A percentile compares a stretch with the other conserved stretches of the same genome.
Conservation (phyloP, 2,329 filamentous ascomycete genomes). For the Diaporthe helianthi region DNA sequence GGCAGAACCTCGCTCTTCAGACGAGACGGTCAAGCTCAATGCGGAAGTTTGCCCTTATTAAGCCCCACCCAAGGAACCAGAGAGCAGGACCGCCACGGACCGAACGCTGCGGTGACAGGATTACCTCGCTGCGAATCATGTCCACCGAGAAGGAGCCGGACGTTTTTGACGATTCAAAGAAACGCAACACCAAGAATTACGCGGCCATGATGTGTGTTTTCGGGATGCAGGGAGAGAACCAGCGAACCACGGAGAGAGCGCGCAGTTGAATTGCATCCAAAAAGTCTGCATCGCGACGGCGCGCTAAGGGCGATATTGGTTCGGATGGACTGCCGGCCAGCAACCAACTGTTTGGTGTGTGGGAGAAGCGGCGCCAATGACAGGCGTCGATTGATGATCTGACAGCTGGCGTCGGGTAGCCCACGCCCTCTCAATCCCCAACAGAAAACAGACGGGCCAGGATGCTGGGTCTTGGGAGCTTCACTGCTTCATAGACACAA, state of each 20-base stretch:
- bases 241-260: not conserved
- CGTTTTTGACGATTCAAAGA: not conserved
- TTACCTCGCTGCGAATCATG: not conserved
- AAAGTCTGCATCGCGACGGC: not conserved
- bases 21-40: constrained; percentile 18
- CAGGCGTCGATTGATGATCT: not conserved
- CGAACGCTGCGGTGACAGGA: not conserved
- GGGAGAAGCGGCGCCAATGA: constrained; percentile 9
- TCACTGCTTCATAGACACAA: not conserved
- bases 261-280: not conserved
- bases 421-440: not conserved
- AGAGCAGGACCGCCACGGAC: not conserved
- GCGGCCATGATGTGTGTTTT: not conserved
- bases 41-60: not conserved
- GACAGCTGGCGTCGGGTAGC: not conserved
- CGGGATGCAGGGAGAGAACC: not conserved
- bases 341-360: constrained; percentile 8
- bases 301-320: constrained; percentile 7
- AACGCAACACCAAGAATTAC: not conserved
- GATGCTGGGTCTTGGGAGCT: not conserved
- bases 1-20: not conserved
- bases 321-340: constrained; percentile 20
- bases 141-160: not conserved
- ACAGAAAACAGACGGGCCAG: constrained; percentile 19
- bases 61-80: not conserved